A percentile compares a stretch with the other conserved stretches of the same genome.
Conservation (phyloP, 2,329 filamentous ascomycete genomes). For the Phyllosticta citrichinensis region DNA sequence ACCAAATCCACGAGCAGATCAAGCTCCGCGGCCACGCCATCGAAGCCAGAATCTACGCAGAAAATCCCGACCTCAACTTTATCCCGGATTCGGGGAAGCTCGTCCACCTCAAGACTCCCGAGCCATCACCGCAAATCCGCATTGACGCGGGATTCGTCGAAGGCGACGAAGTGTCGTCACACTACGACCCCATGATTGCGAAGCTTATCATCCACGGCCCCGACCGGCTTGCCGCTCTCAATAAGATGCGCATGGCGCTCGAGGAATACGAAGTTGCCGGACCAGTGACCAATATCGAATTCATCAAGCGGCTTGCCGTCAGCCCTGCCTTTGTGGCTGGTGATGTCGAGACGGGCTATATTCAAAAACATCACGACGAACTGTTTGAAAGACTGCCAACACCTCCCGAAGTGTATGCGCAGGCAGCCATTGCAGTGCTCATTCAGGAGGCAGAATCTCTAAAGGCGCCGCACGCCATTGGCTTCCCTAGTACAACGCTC, state of each 20-base stretch:
- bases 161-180: constrained; percentile 84
- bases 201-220: constrained; percentile 87
- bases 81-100: constrained; percentile 87
- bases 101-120: constrained; percentile 69
- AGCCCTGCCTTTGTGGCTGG: constrained; percentile 75
- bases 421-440: constrained; percentile 72
- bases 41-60: constrained; percentile 92
- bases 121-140: constrained; percentile 60
- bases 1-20: constrained; percentile 60
- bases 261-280: constrained; percentile 89
- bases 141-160: constrained; percentile 90
- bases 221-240: constrained; percentile 68
- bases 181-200: constrained; percentile 98
- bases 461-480: constrained; percentile 6
- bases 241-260: constrained; percentile 69
- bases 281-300: constrained; percentile 91
- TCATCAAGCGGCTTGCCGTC: constrained; percentile 77
- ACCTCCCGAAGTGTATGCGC: constrained; percentile 66
- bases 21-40: constrained; percentile 72
- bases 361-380: constrained; percentile 73
- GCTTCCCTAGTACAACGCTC: constrained; percentile 12
- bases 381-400: constrained; percentile 59
- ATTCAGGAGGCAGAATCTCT: constrained; percentile 31
- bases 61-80: constrained; percentile 86
- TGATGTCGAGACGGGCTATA: constrained; percentile 92